phyloP scores from a whole-genome alignment of 2,329 filamentous ascomycete genomes.

The Penicillium concentricum region DNA sequence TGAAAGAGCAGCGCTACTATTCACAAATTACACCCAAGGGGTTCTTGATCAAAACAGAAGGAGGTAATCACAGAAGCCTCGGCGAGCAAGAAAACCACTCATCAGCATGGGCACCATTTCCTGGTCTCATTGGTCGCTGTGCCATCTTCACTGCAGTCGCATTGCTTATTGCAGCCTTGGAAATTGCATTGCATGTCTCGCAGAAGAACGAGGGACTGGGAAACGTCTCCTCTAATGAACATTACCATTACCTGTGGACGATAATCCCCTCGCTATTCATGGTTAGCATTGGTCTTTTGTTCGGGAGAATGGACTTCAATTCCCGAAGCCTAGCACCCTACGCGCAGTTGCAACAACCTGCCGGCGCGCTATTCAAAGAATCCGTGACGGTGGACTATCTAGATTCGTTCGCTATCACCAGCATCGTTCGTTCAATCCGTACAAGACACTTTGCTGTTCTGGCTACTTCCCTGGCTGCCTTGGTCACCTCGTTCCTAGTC shows the following conservation, averaged over 20 bases:
- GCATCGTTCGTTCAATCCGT: neutral
- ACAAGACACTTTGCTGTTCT: constrained; percentile 3
- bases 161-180: neutral
- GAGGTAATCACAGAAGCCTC: no score
- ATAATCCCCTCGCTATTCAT: constrained; percentile 9
- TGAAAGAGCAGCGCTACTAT: neutral
- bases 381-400: constrained; percentile 7
- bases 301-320: constrained; percentile 9
- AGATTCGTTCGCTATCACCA: neutral
- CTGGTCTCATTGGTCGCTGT: neutral
- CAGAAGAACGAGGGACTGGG: constrained; percentile 5
- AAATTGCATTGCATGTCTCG: constrained; percentile 6
- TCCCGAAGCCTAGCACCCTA: constrained; percentile 12
- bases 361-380: neutral
- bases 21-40: neutral
- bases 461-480: constrained; percentile 4
- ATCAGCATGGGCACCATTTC: constrained; percentile 8
- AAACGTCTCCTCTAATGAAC: neutral
- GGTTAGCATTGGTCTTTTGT: neutral
- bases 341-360: neutral
- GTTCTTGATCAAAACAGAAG: neutral
- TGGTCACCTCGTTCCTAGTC: constrained; percentile 1
- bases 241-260: constrained; percentile 11
- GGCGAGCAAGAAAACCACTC: neutral
- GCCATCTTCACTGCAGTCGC: neutral